A percentile compares a stretch with the other conserved stretches of the same genome.
These are phyloP conservation scores for Labyrinthula sp. DNA, from an alignment of 352 stramenopile species.

Conservation along the genomic window DNA sequence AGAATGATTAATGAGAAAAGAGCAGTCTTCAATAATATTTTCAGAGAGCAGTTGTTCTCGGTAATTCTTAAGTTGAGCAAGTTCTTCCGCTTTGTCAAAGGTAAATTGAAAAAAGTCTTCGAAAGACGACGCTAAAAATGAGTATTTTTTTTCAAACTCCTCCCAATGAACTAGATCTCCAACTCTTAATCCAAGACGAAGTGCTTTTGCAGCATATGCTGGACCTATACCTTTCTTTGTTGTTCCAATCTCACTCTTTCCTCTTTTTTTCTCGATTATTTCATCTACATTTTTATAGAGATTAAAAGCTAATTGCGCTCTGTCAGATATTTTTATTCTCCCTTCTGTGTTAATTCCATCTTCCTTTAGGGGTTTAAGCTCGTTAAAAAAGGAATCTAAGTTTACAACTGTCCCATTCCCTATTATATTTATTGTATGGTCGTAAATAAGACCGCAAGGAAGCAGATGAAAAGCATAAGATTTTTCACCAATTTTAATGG, in stretches of 20 bases:
- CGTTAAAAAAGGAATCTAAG: conserved; percentile 76
- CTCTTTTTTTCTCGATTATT: conserved; percentile 53
- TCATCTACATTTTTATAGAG: conserved; percentile 83
- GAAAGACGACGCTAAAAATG: conserved; percentile 39
- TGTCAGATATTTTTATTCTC: conserved; percentile 84
- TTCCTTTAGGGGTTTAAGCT: conserved; percentile 61
- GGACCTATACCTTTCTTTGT: conserved; percentile 96
- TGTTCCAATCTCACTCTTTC: conserved; percentile 92
- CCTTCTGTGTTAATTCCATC: conserved; percentile 67
- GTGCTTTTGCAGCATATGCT: conserved; percentile 93
- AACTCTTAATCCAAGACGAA: conserved; percentile 83
- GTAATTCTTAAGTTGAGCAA: conserved; percentile 47
- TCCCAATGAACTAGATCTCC: conserved; percentile 65
- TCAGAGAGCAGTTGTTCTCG: conserved; percentile 45
- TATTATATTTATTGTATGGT: conserved; percentile 77
- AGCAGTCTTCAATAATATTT: conserved; percentile 73
- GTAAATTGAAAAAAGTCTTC: conserved; percentile 42
- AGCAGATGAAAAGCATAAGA: conserved; percentile 99
- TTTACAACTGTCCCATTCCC: conserved; percentile 96
- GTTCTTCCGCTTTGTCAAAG: conserved; percentile 54
- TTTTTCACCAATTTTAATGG: conserved; percentile 86
- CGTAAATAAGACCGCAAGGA: conserved; percentile 87
- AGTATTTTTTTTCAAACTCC: conserved; percentile 42
- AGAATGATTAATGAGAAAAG: conserved; percentile 81
- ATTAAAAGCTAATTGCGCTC: conserved; percentile 94